Evolutionary conservation across 2,329 filamentous ascomycete species (phyloP).

Genomic region (Colletotrichum sp.): DNA sequence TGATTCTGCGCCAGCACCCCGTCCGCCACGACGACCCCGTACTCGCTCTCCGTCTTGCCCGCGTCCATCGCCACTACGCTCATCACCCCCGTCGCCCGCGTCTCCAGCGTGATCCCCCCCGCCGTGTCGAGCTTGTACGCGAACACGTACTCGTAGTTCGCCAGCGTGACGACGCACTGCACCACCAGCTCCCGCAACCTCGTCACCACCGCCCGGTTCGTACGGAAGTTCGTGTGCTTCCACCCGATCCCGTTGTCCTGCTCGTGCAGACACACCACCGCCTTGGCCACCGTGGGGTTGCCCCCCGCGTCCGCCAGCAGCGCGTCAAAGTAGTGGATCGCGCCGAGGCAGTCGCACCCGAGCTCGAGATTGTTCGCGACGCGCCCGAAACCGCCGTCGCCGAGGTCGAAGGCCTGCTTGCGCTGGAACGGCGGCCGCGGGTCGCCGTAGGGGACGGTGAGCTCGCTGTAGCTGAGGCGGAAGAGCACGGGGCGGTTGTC

Average conservation of each 20-base stretch:
- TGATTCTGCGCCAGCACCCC: constrained; percentile 73
- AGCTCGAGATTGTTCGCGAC: constrained; percentile 72
- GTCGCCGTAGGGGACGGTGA: constrained; percentile 73
- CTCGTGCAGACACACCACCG: constrained; percentile 73
- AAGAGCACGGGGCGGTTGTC: constrained; percentile 70
- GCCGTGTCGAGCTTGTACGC: constrained; percentile 64
- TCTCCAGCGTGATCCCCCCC: constrained; percentile 65
- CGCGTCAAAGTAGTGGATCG: constrained; percentile 68
- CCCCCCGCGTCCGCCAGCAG: constrained; percentile 59
- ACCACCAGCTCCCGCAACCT: constrained; percentile 68
- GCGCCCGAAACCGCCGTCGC: constrained; percentile 70
- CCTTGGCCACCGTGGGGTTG: constrained; percentile 53
- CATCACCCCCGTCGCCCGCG: constrained; percentile 70
- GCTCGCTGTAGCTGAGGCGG: constrained; percentile 70
- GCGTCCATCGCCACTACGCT: constrained; percentile 63
- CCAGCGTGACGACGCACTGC: constrained; percentile 72
- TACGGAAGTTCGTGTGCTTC: constrained; percentile 77
- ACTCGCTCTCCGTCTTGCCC: constrained; percentile 53
- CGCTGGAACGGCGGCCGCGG: constrained; percentile 69
- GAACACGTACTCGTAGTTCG: constrained; percentile 72
- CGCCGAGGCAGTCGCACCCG: constrained; percentile 74
- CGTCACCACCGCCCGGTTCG: constrained; percentile 62
- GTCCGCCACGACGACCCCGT: constrained; percentile 66
- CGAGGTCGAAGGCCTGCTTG: constrained; percentile 76
- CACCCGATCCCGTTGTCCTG: constrained; percentile 73